phyloP scores from a whole-genome alignment of 2,329 filamentous ascomycete genomes.

The Claviceps sp. region DNA sequence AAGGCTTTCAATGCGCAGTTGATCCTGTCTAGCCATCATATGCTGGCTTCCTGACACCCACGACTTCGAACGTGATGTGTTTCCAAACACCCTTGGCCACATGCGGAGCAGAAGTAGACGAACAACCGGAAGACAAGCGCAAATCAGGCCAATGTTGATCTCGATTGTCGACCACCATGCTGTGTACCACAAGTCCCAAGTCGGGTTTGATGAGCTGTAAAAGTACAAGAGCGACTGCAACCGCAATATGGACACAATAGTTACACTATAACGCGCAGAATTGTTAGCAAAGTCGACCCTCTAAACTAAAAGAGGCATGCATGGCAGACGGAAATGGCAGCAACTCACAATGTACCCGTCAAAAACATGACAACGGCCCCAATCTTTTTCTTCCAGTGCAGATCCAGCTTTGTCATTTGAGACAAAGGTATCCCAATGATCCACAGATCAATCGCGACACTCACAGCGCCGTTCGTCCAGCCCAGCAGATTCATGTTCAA shows the following conservation, averaged over 20 bases:
- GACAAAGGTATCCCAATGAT: conserved; percentile 6
- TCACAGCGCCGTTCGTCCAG: conserved; percentile 3
- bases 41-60: neutral
- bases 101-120: neutral
- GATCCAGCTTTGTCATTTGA: conserved; percentile 3
- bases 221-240: conserved; percentile 4
- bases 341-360: conserved; percentile 5
- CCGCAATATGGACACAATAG: conserved; percentile 6
- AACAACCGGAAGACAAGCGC: conserved; percentile 2
- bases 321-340: neutral
- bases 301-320: neutral
- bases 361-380: conserved; percentile 5
- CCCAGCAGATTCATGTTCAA: conserved; percentile 3
- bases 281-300: neutral
- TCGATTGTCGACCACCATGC: conserved; percentile 7
- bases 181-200: conserved; percentile 5
- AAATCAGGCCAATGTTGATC: conserved; percentile 6
- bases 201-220: conserved; percentile 2
- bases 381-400: conserved; percentile 6
- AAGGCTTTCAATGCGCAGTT: neutral
- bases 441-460: conserved; percentile 4
- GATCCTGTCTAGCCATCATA: neutral
- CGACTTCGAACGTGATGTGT: neutral
- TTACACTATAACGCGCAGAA: neutral
- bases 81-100: conserved; percentile 4